Percentiles rank a stretch among this genome's conserved stretches.
Conservation (phyloP, 768 basidiomycete species). For the Phaeolepiota aurea region DNA sequence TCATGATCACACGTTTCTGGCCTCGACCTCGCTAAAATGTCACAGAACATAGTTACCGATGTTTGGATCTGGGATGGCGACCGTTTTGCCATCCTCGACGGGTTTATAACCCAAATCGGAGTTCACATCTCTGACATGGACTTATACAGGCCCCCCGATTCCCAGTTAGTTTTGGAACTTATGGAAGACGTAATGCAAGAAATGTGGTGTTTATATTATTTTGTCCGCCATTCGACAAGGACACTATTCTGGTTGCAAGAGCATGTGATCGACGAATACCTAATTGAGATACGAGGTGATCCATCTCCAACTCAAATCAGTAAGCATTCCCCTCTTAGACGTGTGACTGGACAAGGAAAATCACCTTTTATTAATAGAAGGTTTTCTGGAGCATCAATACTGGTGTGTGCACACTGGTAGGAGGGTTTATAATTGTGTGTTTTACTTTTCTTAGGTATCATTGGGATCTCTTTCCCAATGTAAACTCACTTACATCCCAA, state of each 20-base stretch:
- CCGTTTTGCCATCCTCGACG: constrained; percentile 14
- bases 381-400: constrained; percentile 25
- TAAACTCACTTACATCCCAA: constrained; percentile 11
- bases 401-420: constrained; percentile 22
- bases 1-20: no score
- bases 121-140: constrained; percentile 11
- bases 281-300: constrained; percentile 15
- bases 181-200: constrained; percentile 10
- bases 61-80: constrained; percentile 22
- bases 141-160: constrained; percentile 11
- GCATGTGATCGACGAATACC: constrained; percentile 14
- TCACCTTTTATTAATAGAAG: constrained; percentile 11
- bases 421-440: background rate
- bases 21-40: no score
- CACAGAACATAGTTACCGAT: constrained; percentile 33
- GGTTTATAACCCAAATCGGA: constrained; percentile 1
- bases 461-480: constrained; percentile 23
- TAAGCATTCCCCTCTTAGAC: constrained; percentile 10
- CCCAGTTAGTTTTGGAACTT: constrained; percentile 33
- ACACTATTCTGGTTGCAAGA: constrained; percentile 36
- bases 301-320: constrained; percentile 18
- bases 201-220: constrained; percentile 33
- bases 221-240: constrained; percentile 24
- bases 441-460: constrained; percentile 18
- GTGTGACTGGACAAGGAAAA: background rate